phyloP scores from a whole-genome alignment of 179 eudicot species.

The Drosera spatulata region DNA sequence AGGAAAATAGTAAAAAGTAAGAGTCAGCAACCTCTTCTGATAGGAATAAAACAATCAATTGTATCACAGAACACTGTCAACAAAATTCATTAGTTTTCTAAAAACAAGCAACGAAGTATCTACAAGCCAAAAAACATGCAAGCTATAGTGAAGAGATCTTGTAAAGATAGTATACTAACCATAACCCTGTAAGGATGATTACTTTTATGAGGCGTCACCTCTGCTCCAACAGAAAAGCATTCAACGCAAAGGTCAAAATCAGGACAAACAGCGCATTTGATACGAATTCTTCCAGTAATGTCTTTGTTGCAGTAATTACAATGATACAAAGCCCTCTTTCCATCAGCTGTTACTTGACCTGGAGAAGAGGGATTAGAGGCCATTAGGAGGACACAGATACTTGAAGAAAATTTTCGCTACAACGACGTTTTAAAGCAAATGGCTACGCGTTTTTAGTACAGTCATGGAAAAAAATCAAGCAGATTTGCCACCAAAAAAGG shows the following conservation, averaged over 20 bases:
- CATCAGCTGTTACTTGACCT: slow-evolving; percentile 54
- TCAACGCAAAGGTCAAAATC: slow-evolving; percentile 36
- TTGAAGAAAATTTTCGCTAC: neutral
- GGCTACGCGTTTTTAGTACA: neutral
- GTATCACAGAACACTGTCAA: no score
- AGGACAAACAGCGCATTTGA: slow-evolving; percentile 58
- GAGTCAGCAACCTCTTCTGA: no score
- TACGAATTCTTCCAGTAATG: slow-evolving; percentile 59
- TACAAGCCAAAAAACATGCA: no score
- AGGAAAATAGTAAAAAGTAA: no score
- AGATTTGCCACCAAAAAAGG: neutral
- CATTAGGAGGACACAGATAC: neutral
- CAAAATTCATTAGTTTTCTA: no score
- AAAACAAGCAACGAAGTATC: no score
- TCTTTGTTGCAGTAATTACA: slow-evolving; percentile 83
- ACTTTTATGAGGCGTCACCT: slow-evolving; percentile 28
- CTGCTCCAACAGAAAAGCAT: slow-evolving; percentile 31
- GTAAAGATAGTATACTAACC: slow-evolving; percentile 12
- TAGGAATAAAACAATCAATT: no score
- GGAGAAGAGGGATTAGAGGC: neutral
- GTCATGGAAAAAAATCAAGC: neutral
- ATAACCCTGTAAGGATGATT: slow-evolving; percentile 31
- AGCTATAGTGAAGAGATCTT: neutral
- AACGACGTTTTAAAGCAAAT: neutral
- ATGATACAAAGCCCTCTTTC: slow-evolving; percentile 63